phyloP scores from a whole-genome alignment of 2,329 filamentous ascomycete species.

The Cercospora janseana region DNA sequence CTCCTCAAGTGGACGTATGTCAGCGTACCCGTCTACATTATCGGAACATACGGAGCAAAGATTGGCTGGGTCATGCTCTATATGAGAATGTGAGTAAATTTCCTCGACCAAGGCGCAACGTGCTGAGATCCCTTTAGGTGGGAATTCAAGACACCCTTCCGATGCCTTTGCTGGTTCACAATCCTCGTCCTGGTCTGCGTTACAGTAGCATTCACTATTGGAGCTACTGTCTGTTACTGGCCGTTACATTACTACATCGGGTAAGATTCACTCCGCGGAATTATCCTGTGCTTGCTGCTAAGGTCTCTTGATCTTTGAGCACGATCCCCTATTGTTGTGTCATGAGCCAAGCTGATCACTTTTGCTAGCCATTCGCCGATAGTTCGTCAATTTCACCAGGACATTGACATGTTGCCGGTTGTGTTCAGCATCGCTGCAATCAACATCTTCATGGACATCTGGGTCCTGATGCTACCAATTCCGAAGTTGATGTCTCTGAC shows the following conservation, averaged over 20 bases:
- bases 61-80: constrained; percentile 19
- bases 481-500: constrained; percentile 17
- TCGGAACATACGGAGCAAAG: constrained; percentile 15
- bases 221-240: constrained; percentile 10
- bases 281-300: no score
- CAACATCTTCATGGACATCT: constrained; percentile 18
- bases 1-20: constrained; percentile 16
- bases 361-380: constrained; percentile 17
- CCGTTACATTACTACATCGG: constrained; percentile 16
- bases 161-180: constrained; percentile 18
- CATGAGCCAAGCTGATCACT: no score
- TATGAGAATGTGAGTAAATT: constrained; percentile 13
- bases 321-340: no score
- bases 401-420: constrained; percentile 10
- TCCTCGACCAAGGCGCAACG: not conserved
- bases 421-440: constrained; percentile 12
- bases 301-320: no score
- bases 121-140: constrained; percentile 8
- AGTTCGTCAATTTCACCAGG: constrained; percentile 1
- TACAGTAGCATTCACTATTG: constrained; percentile 11
- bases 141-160: constrained; percentile 22
- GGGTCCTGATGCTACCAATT: constrained; percentile 19
- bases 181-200: not conserved
- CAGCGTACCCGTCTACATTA: constrained; percentile 20
- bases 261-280: no score